Base-by-base conservation (phyloP, 2,329 filamentous ascomycete genomes). In the Aureobasidium zeae region DNA sequence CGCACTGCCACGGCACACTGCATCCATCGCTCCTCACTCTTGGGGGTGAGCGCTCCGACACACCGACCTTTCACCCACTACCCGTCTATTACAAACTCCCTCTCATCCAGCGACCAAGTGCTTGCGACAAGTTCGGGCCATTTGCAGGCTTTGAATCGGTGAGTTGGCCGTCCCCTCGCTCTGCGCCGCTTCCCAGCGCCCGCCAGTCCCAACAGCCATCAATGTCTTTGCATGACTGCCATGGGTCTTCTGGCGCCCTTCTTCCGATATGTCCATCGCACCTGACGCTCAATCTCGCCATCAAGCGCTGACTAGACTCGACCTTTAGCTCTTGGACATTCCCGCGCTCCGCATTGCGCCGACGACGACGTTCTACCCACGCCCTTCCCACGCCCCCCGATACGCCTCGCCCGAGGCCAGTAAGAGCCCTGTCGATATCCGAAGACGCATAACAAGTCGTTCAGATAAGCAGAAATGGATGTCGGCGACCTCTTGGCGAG, bases 401-500 rank as follows among this genome's bases (percentile, higher is more conserved):
- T 45, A 37, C 29, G 38, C 17, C 39, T 28, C 11, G 20, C 15
- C 12, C 39, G 10, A 22, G 10, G 15, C 21, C 29, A 13, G 38
- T 20, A 39, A 37, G 21, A 33, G 44, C 16, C 19, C 39, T 33
- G 7, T n/a, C 37, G 24, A 43, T 15, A 43, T 15, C 30, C 21
- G 34, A 12, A 36, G 13, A 15, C 13, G 21, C 29, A 10, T 21
- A 8, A 33, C 19, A 26, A 34, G n/a, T 12, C 30, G 28, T 16
- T 9, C 26, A 22, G 24, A 28, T 11, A 22, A 5, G 12, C 11
- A 12, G 31, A 41, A 25, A 65, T 65, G 62, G 58, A 65, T 48
- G 51, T 63, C 44, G 58, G 57, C 20, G 60, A 55, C 47, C 60
- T 63, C 48, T 47, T 64, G 20, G 48, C 43, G 25, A 49, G 49